phyloP scores from a whole-genome alignment of 768 basidiomycete genomes.

The Macrolepiota fuliginosa region DNA sequence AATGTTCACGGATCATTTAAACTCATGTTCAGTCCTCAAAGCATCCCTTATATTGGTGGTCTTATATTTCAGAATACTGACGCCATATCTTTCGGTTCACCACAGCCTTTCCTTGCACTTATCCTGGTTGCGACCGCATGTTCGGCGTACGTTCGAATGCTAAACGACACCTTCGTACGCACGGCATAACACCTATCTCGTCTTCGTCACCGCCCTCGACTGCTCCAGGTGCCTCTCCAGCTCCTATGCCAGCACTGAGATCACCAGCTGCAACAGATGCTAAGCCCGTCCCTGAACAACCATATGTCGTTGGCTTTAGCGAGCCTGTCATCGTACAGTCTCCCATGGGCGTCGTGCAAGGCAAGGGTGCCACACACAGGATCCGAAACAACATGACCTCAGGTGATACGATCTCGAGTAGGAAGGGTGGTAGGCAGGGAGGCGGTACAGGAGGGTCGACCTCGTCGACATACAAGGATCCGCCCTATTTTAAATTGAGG shows the following conservation, averaged over 20 bases:
- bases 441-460: not conserved
- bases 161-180: constrained; percentile 75
- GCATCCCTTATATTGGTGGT: not conserved
- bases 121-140: constrained; percentile 57
- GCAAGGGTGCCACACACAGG: not conserved
- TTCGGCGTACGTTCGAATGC: constrained; percentile 84
- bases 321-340: constrained; percentile 29
- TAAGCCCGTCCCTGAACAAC: constrained; percentile 2
- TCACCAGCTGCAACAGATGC: constrained; percentile 1
- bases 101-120: constrained; percentile 51
- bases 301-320: constrained; percentile 38
- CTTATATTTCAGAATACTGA: not conserved
- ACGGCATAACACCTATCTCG: constrained; percentile 44
- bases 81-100: not conserved
- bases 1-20: not conserved
- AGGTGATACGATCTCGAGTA: not conserved
- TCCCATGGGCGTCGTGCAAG: not conserved
- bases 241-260: not conserved
- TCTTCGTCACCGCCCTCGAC: not conserved
- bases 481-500: constrained; percentile 29
- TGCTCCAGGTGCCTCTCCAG: not conserved
- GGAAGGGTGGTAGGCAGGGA: not conserved
- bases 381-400: not conserved
- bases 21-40: not conserved
- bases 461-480: not conserved